Conservation (phyloP, 441 rosid genomes). For the Francoa sonchifolia region DNA sequence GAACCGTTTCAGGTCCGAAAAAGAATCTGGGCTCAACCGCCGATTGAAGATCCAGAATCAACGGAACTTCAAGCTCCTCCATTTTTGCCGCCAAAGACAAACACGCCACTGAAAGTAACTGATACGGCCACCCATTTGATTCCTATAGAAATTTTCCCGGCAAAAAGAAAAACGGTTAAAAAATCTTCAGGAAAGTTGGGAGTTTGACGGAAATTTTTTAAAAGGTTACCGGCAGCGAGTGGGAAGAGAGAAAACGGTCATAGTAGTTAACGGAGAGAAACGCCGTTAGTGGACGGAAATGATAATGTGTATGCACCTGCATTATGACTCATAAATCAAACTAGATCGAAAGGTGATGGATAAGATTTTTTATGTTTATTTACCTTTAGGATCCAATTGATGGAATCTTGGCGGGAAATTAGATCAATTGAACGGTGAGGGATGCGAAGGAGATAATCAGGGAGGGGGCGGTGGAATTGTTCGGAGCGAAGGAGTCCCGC, state of each 20-base stretch:
- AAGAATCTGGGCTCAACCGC: constrained; percentile 25
- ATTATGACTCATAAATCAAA: too few species aligned
- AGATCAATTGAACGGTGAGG: too few species aligned
- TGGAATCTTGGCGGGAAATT: too few species aligned
- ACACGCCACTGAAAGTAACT: constrained; percentile 82
- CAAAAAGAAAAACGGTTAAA: not conserved
- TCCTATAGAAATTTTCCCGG: constrained; percentile 26
- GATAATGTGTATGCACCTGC: constrained; percentile 60
- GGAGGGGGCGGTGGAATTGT: too few species aligned
- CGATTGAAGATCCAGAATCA: constrained; percentile 47
- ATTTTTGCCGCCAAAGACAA: constrained; percentile 92
- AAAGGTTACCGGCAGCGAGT: constrained; percentile 52
- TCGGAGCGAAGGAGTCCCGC: too few species aligned
- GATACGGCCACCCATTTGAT: constrained; percentile 75
- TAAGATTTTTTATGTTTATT: too few species aligned
- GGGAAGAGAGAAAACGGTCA: constrained; percentile 73
- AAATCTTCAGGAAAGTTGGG: not conserved
- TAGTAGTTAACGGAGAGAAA: constrained; percentile 88
- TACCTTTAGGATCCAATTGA: too few species aligned
- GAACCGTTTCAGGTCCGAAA: constrained; percentile 75
- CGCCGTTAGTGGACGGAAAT: constrained; percentile 80
- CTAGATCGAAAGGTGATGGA: too few species aligned
- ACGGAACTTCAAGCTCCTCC: constrained; percentile 94
- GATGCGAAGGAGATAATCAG: too few species aligned
- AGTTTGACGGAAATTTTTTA: not conserved